Percentiles rank a stretch among this genome's conserved stretches.
Conservation (phyloP, 1,284 basidiomycete genomes). For the Puccinia horiana region DNA sequence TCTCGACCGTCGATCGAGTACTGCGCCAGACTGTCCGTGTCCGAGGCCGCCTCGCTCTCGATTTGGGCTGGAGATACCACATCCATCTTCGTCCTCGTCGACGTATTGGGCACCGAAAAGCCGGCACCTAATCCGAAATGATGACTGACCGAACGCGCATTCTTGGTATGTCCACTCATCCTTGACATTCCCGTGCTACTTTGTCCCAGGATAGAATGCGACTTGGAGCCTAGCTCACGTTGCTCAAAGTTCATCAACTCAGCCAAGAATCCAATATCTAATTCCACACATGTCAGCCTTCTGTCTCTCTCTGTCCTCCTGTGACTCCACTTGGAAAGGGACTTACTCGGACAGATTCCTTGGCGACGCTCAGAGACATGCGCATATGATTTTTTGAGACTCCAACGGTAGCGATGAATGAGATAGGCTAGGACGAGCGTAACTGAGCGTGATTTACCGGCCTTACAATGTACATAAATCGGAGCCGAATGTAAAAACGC, state of each 20-base stretch:
- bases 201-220: neutral
- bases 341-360: constrained; percentile 78
- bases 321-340: neutral
- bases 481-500: constrained; percentile 82
- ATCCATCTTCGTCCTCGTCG: neutral
- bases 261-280: constrained; percentile 88
- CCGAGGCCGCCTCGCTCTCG: neutral
- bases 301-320: neutral
- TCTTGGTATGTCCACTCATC: neutral
- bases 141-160: constrained; percentile 6
- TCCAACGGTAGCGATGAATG: constrained; percentile 86
- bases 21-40: neutral
- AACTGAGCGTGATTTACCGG: constrained; percentile 92
- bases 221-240: constrained; percentile 52
- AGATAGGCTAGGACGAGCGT: constrained; percentile 95
- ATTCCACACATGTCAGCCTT: neutral
- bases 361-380: constrained; percentile 86
- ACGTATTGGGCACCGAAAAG: neutral
- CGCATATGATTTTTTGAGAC: constrained; percentile 81
- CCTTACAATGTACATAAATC: constrained; percentile 94
- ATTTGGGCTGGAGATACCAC: neutral
- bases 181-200: neutral
- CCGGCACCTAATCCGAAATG: neutral
- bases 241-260: constrained; percentile 97
- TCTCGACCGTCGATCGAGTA: neutral